Conservation (phyloP, 768 basidiomycete genomes). For the Suillus occidentalis region DNA sequence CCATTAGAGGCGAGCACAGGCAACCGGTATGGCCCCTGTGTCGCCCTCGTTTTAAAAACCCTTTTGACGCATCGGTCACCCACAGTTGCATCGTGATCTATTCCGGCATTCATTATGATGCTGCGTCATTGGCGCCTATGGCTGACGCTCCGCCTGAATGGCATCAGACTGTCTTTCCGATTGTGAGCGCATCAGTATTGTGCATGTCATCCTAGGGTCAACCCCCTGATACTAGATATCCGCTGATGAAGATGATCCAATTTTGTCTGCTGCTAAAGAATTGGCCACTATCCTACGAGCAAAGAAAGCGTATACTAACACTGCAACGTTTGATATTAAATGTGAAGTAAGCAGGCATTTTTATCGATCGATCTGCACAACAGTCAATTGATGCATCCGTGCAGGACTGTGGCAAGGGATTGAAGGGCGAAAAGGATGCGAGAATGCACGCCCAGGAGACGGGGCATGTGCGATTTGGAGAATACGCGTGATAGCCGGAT, state of each 20-base stretch:
- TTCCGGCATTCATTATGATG: constrained; percentile 97
- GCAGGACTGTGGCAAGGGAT: constrained; percentile 76
- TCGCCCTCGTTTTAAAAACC: background rate
- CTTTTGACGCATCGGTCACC: too few species aligned
- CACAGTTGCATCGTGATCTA: constrained; percentile 78
- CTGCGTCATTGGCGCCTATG: constrained; percentile 78
- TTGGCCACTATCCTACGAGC: constrained; percentile 71
- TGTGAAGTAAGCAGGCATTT: constrained; percentile 62
- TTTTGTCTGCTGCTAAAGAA: constrained; percentile 64
- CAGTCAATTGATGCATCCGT: constrained; percentile 8
- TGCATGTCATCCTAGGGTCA: background rate
- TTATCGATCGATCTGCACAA: constrained; percentile 7
- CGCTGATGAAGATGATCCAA: constrained; percentile 46
- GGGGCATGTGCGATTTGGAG: constrained; percentile 83
- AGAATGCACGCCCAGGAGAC: constrained; percentile 84
- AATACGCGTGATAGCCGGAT: constrained; percentile 50
- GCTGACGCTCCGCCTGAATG: constrained; percentile 78
- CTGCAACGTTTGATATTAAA: constrained; percentile 84
- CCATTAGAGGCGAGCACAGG: constrained; percentile 39
- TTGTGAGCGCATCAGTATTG: constrained; percentile 37
- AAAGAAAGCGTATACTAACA: constrained; percentile 89
- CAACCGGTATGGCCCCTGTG: constrained; percentile 23
- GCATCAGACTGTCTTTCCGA: constrained; percentile 83
- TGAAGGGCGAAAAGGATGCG: constrained; percentile 95
- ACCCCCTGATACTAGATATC: constrained; percentile 19